Percentiles rank a stretch among this genome's conserved stretches.
Evolutionary conservation across 306 rosid species (phyloP).

Genomic region (Ziziphus jujuba): DNA sequence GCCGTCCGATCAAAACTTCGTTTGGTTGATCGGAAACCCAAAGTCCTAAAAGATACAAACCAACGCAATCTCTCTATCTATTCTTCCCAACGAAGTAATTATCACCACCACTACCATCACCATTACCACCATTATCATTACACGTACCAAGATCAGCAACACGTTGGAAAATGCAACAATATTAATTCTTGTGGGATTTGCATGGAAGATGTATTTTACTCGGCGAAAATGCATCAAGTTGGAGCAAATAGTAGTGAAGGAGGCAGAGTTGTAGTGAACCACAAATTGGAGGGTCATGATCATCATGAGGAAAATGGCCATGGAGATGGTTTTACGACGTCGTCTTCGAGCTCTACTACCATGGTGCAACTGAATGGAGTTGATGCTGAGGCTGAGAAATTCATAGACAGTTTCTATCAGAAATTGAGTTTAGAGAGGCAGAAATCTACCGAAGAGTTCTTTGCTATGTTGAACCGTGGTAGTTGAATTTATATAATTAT

Average conservation of each 20-base stretch:
- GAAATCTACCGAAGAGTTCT: background rate
- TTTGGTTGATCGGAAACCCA: background rate
- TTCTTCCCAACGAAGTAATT: too few species aligned
- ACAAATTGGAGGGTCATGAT: background rate
- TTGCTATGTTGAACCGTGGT: background rate
- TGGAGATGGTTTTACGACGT: background rate
- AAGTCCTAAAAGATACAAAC: background rate
- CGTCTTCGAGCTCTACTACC: too few species aligned
- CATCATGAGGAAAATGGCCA: background rate
- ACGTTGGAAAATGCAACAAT: too few species aligned
- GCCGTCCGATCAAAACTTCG: background rate
- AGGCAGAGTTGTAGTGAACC: too few species aligned
- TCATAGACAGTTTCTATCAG: background rate
- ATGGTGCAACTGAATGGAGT: background rate
- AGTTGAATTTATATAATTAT: background rate
- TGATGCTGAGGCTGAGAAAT: background rate
- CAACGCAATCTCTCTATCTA: background rate
- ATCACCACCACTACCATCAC: background rate
- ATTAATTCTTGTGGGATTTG: too few species aligned
- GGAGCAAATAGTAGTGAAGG: too few species aligned
- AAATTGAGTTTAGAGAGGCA: constrained; percentile 1
- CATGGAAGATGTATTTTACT: too few species aligned
- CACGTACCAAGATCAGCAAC: too few species aligned
- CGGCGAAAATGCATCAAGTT: too few species aligned
- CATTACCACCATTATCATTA: background rate